These are phyloP conservation scores for Xerocomus cyaneibrunnescens DNA, from an alignment of 1,284 basidiomycete genomes.

Conservation along the genomic window DNA sequence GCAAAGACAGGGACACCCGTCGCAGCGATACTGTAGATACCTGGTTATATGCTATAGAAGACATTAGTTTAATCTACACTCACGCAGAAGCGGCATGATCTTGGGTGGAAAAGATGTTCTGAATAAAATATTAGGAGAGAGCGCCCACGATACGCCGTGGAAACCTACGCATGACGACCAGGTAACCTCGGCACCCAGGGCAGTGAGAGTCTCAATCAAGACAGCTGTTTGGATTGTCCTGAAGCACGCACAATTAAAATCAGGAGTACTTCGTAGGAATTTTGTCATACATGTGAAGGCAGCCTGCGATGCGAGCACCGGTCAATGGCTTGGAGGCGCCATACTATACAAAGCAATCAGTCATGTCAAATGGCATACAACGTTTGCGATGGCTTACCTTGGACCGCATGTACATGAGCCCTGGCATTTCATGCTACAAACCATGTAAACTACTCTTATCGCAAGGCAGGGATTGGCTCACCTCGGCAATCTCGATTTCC, in stretches of 20 bases:
- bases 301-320: conserved; percentile 96
- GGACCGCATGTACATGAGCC: conserved; percentile 87
- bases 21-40: conserved; percentile 76
- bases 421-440: conserved; percentile 84
- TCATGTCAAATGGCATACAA: neutral
- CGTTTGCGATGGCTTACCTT: conserved; percentile 52
- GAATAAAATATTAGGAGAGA: conserved; percentile 14
- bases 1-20: conserved; percentile 98
- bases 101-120: conserved; percentile 99
- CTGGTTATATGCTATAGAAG: conserved; percentile 3
- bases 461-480: conserved; percentile 30
- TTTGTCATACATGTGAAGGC: conserved; percentile 84
- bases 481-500: conserved; percentile 98
- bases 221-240: conserved; percentile 98
- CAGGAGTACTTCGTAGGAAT: neutral
- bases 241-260: conserved; percentile 4
- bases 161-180: conserved; percentile 94
- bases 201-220: conserved; percentile 93
- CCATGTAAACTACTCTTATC: conserved; percentile 17
- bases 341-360: conserved; percentile 54
- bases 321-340: conserved; percentile 82
- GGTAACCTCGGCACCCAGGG: conserved; percentile 95
- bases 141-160: conserved; percentile 2
- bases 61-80: conserved; percentile 34
- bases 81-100: conserved; percentile 98